Percentiles rank a stretch among this genome's conserved stretches.
Conservation (phyloP, 257 asterid species). For the Solanum medicagineum region DNA sequence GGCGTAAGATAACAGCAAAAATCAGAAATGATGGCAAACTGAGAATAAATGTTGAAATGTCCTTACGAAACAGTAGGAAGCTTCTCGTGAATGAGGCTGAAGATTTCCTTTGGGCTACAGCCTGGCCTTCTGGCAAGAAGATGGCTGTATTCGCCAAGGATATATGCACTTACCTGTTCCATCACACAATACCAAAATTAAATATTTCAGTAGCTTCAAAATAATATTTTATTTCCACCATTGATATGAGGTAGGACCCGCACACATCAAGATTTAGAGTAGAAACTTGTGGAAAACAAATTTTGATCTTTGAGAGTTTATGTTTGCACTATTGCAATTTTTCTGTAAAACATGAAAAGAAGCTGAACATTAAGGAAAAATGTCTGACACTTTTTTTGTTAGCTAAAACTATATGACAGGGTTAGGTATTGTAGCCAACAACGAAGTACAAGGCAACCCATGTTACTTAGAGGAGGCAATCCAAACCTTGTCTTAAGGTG, state of each 20-base stretch:
- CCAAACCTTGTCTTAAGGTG: not conserved
- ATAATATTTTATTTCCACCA: not conserved
- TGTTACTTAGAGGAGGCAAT: not conserved
- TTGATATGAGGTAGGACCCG: not conserved
- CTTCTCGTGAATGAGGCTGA: conserved; percentile 76
- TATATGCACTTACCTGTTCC: conserved; percentile 75
- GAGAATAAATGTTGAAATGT: not conserved
- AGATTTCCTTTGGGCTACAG: conserved; percentile 79
- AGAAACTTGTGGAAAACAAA: not conserved
- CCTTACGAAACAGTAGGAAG: conserved; percentile 93
- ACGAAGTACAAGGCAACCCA: not conserved
- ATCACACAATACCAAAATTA: conserved; percentile 1
- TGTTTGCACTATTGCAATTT: not conserved
- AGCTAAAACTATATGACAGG: not conserved
- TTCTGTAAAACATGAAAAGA: not conserved
- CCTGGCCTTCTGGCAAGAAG: conserved; percentile 92
- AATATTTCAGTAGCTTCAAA: not conserved
- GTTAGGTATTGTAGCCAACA: not conserved
- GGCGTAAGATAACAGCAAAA: conserved; percentile 7
- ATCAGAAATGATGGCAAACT: conserved; percentile 4
- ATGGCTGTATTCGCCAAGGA: conserved; percentile 96
- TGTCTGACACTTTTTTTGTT: not conserved
- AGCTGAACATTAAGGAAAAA: not conserved
- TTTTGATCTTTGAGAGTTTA: not conserved
- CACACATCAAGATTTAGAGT: not conserved